Percentiles rank a stretch among this genome's conserved stretches.
These are phyloP conservation scores for Macaranga tanarius DNA, from an alignment of 441 rosid genomes.

Conservation along the genomic window DNA sequence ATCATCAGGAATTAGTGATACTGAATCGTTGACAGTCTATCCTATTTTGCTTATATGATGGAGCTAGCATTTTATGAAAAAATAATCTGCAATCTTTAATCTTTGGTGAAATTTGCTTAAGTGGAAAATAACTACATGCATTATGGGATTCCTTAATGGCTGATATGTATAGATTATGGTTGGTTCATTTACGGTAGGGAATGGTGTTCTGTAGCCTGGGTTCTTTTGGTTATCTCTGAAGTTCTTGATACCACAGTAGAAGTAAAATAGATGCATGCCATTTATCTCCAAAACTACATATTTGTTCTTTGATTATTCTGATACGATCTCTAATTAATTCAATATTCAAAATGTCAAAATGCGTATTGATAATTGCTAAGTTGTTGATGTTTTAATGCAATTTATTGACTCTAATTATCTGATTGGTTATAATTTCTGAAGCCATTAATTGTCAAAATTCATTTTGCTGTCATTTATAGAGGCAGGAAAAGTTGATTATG, in stretches of 20 bases:
- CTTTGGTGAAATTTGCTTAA: too few species aligned
- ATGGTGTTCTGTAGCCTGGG: neutral
- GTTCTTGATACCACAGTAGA: neutral
- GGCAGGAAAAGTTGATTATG: constrained; percentile 37
- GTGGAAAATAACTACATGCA: too few species aligned
- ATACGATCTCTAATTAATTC: neutral
- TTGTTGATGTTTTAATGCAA: neutral
- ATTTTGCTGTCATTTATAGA: constrained; percentile 25
- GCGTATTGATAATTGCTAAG: neutral
- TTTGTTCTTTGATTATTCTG: too few species aligned
- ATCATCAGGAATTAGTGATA: neutral
- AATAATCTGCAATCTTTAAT: too few species aligned
- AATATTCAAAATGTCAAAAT: neutral
- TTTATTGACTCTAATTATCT: neutral
- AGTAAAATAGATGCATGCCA: neutral
- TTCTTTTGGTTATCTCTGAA: neutral
- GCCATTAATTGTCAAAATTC: neutral
- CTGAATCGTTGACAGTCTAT: too few species aligned
- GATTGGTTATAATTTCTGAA: neutral
- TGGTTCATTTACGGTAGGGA: too few species aligned
- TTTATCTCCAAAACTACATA: neutral
- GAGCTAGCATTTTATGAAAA: too few species aligned
- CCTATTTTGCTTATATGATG: too few species aligned
- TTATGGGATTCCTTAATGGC: too few species aligned
- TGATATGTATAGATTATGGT: neutral